Evolutionary conservation across 805 yeast genomes (phyloP).

Genomic region (Isabelozyma heimii): DNA sequence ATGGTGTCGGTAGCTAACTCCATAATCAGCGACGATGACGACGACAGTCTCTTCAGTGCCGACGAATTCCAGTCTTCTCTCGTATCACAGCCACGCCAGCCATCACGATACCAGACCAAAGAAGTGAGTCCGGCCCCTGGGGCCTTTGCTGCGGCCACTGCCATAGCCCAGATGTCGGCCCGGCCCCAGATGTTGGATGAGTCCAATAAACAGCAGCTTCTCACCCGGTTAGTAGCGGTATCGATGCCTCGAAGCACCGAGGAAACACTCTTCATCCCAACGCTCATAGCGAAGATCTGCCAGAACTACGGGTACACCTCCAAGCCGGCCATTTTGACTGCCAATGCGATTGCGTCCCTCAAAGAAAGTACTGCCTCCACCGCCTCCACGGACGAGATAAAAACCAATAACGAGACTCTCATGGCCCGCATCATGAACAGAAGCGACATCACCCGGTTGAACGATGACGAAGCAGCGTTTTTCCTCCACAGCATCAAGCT

Average conservation of each 20-base stretch:
- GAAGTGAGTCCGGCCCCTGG: slow-evolving; percentile 76
- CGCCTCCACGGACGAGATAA: slow-evolving; percentile 1
- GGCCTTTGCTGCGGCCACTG: slow-evolving; percentile 61
- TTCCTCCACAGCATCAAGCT: slow-evolving; percentile 37
- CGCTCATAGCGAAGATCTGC: slow-evolving; percentile 65
- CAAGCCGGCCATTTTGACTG: slow-evolving; percentile 67
- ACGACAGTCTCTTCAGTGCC: slow-evolving; percentile 24
- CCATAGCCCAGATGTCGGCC: slow-evolving; percentile 54
- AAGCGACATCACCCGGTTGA: slow-evolving; percentile 23
- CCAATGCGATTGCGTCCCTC: slow-evolving; percentile 66
- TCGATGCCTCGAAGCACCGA: slow-evolving; percentile 77
- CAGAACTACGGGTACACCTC: slow-evolving; percentile 71
- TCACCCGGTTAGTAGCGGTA: slow-evolving; percentile 55
- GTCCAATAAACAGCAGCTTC: slow-evolving; percentile 30
- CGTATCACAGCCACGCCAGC: slow-evolving; percentile 4
- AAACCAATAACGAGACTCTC: slow-evolving; percentile 8
- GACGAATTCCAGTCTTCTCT: slow-evolving; percentile 20
- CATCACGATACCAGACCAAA: slow-evolving; percentile 9
- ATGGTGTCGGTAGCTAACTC: slow-evolving; percentile 33
- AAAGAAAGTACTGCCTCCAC: slow-evolving; percentile 42
- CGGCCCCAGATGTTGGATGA: slow-evolving; percentile 21
- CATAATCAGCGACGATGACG: slow-evolving; percentile 19
- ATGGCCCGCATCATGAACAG: slow-evolving; percentile 25
- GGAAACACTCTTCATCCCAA: slow-evolving; percentile 73
- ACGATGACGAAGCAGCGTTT: slow-evolving; percentile 37